Evolutionary conservation across 768 basidiomycete genomes (phyloP).

Genomic region (Trametes punicea): DNA sequence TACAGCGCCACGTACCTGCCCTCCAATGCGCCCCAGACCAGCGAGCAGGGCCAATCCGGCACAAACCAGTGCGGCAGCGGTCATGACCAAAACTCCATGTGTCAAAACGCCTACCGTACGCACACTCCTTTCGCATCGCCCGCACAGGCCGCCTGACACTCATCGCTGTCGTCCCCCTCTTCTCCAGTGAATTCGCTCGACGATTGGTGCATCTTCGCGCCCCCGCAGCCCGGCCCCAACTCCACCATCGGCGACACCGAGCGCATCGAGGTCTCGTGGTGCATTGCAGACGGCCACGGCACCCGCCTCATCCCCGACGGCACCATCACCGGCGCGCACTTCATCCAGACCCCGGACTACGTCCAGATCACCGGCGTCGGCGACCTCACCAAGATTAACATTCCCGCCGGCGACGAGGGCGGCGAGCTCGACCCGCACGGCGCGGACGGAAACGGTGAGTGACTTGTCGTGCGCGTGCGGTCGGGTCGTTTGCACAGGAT

Average conservation of each 20-base stretch:
- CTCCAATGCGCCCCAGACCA: conserved; percentile 42
- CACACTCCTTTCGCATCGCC: neutral
- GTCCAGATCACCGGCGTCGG: conserved; percentile 69
- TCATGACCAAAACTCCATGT: conserved; percentile 53
- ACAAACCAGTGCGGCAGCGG: conserved; percentile 63
- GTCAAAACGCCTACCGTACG: conserved; percentile 65
- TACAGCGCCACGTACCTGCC: conserved; percentile 50
- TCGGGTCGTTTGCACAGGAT: too few relatives aligned
- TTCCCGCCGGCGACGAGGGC: conserved; percentile 54
- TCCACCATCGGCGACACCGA: conserved; percentile 61
- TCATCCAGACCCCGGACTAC: conserved; percentile 72
- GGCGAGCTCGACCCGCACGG: conserved; percentile 75
- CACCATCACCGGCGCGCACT: conserved; percentile 62
- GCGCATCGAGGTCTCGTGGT: conserved; percentile 54
- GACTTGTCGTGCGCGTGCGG: too few relatives aligned
- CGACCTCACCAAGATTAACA: conserved; percentile 62
- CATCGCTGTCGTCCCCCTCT: neutral
- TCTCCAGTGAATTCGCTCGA: conserved; percentile 52
- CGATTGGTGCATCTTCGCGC: conserved; percentile 55
- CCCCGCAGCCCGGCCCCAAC: conserved; percentile 46
- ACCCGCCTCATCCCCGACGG: conserved; percentile 71
- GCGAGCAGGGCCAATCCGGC: conserved; percentile 58
- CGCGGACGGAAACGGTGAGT: conserved; percentile 49
- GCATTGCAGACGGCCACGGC: conserved; percentile 53
- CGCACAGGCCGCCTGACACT: neutral